Conservation (phyloP, 495 filamentous ascomycete species). For the Trichodelitschia bisporula region DNA sequence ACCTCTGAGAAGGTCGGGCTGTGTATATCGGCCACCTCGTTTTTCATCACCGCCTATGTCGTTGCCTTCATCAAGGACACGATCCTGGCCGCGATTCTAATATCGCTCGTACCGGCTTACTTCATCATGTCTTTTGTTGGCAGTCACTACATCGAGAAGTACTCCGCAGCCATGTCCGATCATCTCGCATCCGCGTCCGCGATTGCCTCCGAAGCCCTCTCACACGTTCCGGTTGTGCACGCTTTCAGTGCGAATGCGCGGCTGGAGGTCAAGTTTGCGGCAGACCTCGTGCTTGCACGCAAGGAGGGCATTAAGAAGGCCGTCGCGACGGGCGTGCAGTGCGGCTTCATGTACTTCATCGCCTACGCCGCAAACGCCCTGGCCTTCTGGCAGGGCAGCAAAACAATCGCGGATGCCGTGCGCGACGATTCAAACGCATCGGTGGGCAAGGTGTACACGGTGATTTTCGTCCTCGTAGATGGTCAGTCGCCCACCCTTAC, state of each 20-base stretch:
- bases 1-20: slow-evolving; percentile 25
- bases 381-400: slow-evolving; percentile 27
- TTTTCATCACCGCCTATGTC: slow-evolving; percentile 25
- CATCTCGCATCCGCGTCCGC: slow-evolving; percentile 14
- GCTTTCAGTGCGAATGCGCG: slow-evolving; percentile 22
- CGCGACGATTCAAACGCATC: slow-evolving; percentile 19
- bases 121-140: slow-evolving; percentile 20
- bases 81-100: slow-evolving; percentile 16
- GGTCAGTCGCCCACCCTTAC: no score
- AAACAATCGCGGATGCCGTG: slow-evolving; percentile 16
- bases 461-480: slow-evolving; percentile 24
- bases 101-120: slow-evolving; percentile 39
- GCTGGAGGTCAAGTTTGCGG: slow-evolving; percentile 16
- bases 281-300: slow-evolving; percentile 9
- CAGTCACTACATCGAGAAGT: slow-evolving; percentile 10
- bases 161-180: slow-evolving; percentile 9
- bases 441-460: slow-evolving; percentile 25
- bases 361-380: slow-evolving; percentile 24
- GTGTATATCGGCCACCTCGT: slow-evolving; percentile 22
- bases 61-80: slow-evolving; percentile 25
- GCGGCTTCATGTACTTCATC: slow-evolving; percentile 19
- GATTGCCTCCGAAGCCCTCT: slow-evolving; percentile 25
- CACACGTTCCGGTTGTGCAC: slow-evolving; percentile 25
- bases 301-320: slow-evolving; percentile 13
- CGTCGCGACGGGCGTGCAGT: slow-evolving; percentile 13